A percentile compares a stretch with the other conserved stretches of the same genome.
phyloP scores from a whole-genome alignment of 1,284 basidiomycete species.

The Sutorius eximius region DNA sequence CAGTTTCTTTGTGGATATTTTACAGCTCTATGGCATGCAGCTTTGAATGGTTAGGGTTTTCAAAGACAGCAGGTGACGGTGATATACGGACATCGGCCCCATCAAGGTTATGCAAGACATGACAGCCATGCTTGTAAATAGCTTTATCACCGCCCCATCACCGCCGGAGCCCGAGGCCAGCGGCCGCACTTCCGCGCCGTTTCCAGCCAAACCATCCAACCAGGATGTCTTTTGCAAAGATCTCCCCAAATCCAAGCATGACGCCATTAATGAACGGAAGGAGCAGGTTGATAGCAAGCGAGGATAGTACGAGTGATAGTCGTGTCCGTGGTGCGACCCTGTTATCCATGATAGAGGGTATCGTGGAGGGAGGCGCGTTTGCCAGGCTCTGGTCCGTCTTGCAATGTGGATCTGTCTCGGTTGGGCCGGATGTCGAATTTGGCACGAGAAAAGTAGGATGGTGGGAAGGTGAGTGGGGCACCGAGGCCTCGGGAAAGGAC shows the following conservation, averaged over 20 bases:
- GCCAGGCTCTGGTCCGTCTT: constrained; percentile 19
- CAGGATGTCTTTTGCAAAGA: constrained; percentile 89
- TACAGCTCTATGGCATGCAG: too few species aligned
- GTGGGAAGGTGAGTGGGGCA: constrained; percentile 46
- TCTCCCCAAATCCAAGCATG: constrained; percentile 98
- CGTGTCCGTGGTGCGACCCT: constrained; percentile 65
- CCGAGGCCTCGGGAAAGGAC: constrained; percentile 59
- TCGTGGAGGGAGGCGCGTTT: constrained; percentile 53
- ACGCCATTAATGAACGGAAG: constrained; percentile 97
- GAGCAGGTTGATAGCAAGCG: constrained; percentile 88
- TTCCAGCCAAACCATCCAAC: constrained; percentile 62
- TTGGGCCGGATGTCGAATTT: constrained; percentile 24
- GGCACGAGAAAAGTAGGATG: constrained; percentile 29
- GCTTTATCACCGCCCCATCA: constrained; percentile 23
- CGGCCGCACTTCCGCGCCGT: constrained; percentile 28
- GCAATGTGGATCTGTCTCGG: constrained; percentile 4
- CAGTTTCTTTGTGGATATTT: too few species aligned
- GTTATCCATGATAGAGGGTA: constrained; percentile 77
- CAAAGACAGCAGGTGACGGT: constrained; percentile 37
- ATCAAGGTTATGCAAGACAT: not conserved
- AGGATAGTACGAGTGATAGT: constrained; percentile 72
- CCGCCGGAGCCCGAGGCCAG: constrained; percentile 39
- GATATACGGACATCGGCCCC: not conserved
- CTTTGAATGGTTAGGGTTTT: constrained; percentile 22
- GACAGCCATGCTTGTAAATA: not conserved